Percentiles rank a stretch among this genome's conserved stretches.
These are phyloP conservation scores for Trypanosoma brucei DNA, from an alignment of 208 protist species.

Conservation along the genomic window DNA sequence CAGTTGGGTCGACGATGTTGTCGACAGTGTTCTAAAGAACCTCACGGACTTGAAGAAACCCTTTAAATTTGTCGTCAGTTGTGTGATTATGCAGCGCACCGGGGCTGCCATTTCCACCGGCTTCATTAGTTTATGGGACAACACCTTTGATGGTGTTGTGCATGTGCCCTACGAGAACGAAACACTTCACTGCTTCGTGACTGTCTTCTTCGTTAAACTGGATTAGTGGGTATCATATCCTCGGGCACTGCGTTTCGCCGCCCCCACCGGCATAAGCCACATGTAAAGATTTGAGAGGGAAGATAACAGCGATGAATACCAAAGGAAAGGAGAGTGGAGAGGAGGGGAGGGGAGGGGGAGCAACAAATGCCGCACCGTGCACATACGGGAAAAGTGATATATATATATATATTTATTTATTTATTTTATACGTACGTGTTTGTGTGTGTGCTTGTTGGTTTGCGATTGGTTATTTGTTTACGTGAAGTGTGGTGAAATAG, in stretches of 20 bases:
- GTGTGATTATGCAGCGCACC: constrained; percentile 89
- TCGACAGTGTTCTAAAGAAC: constrained; percentile 62
- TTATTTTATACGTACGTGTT: too few species aligned
- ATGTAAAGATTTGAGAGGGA: too few species aligned
- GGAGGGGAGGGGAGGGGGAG: too few species aligned
- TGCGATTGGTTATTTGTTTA: too few species aligned
- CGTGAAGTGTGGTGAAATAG: too few species aligned
- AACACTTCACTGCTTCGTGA: constrained; percentile 73
- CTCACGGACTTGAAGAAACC: constrained; percentile 89
- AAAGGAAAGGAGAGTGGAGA: too few species aligned
- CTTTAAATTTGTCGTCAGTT: constrained; percentile 92
- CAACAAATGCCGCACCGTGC: too few species aligned
- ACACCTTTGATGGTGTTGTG: constrained; percentile 87
- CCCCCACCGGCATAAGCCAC: too few species aligned
- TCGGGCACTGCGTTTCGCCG: neutral
- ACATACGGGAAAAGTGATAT: too few species aligned
- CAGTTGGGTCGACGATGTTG: constrained; percentile 78
- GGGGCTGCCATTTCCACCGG: constrained; percentile 86
- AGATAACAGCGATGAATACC: too few species aligned
- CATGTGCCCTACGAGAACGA: constrained; percentile 87
- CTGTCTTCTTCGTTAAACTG: constrained; percentile 87
- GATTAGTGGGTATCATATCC: constrained; percentile 35
- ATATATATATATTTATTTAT: too few species aligned
- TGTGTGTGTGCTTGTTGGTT: too few species aligned
- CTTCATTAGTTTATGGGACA: constrained; percentile 91